Evolutionary conservation across 2,329 filamentous ascomycete genomes (phyloP).

Genomic region (Cladosporium oxysporum): DNA sequence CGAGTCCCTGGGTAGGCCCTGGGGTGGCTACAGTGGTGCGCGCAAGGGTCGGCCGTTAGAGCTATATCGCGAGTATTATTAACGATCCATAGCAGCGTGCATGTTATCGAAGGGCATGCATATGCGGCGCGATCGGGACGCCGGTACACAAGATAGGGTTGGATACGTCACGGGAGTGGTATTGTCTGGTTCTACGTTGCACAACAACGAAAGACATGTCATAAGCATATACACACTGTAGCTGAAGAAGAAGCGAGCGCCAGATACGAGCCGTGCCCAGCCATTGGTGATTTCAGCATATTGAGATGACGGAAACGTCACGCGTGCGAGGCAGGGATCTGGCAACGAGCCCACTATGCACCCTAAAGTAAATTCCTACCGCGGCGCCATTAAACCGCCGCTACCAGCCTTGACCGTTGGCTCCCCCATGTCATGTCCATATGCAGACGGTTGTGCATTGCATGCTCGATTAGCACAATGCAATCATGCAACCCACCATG

Average conservation of each 20-base stretch:
- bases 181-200: neutral
- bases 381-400: neutral
- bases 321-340: neutral
- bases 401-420: neutral
- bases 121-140: conserved; percentile 9
- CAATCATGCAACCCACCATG: neutral
- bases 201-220: neutral
- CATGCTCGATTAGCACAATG: neutral
- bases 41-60: conserved; percentile 16
- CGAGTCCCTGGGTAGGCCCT: conserved; percentile 6
- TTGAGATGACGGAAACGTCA: neutral
- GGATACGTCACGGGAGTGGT: neutral
- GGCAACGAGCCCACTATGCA: neutral
- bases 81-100: conserved; percentile 14
- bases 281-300: neutral
- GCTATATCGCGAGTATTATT: conserved; percentile 16
- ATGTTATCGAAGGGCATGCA: conserved; percentile 8
- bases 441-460: neutral
- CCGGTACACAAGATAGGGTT: neutral
- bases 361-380: neutral
- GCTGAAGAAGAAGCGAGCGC: neutral
- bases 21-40: conserved; percentile 4
- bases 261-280: neutral
- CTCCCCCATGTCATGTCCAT: conserved; percentile 1
- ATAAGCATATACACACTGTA: neutral